phyloP scores from a whole-genome alignment of 257 asterid genomes.

The Mitragyna speciosa region DNA sequence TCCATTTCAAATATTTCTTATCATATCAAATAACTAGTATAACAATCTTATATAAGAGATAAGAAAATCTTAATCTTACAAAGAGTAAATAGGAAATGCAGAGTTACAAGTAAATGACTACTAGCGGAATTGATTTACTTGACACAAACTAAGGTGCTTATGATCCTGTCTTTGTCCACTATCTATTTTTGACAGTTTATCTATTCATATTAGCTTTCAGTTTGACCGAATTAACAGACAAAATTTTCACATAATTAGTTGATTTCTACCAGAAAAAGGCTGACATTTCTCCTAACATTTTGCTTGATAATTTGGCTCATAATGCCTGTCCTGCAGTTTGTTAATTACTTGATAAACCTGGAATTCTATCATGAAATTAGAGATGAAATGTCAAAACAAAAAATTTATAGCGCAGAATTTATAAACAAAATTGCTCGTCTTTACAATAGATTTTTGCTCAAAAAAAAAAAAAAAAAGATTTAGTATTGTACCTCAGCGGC shows the following conservation, averaged over 20 bases:
- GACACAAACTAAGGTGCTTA: background rate
- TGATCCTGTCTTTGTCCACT: background rate
- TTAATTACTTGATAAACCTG: no score
- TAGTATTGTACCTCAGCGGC: no score
- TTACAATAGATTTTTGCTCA: no score
- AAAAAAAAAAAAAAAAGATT: no score
- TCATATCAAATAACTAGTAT: background rate
- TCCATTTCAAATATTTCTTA: background rate
- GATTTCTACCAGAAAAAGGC: background rate
- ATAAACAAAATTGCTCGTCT: no score
- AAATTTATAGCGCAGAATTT: no score
- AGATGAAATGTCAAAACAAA: no score
- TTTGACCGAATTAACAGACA: background rate
- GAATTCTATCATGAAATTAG: no score
- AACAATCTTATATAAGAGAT: background rate
- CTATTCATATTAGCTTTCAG: background rate
- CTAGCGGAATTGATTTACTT: no score
- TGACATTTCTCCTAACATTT: background rate
- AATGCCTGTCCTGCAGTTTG: no score
- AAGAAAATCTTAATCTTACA: background rate
- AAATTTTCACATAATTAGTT: background rate
- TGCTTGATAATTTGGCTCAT: background rate
- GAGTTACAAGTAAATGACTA: no score
- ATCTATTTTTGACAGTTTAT: background rate
- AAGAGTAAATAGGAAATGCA: background rate